Percentiles rank a stretch among this genome's conserved stretches.
These are phyloP conservation scores for Strigomonas culicis DNA, from an alignment of 208 protist species.

Conservation along the genomic window DNA sequence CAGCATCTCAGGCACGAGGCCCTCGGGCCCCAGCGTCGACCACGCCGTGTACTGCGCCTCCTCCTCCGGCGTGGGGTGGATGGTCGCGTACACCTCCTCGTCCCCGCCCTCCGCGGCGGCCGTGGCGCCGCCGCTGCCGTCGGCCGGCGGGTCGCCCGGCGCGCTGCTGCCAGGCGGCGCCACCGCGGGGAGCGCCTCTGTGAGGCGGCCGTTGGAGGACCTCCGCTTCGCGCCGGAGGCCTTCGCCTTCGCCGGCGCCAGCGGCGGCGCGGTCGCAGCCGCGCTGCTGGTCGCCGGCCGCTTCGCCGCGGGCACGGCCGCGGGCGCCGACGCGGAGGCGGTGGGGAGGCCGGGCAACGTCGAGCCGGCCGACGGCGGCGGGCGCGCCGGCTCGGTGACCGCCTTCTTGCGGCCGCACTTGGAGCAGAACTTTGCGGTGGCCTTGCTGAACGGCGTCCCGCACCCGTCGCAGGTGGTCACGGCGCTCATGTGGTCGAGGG, in stretches of 20 bases:
- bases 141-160: not conserved
- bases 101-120: conserved; percentile 12
- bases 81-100: conserved; percentile 31
- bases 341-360: not conserved
- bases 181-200: not conserved
- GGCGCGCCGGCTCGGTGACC: not conserved
- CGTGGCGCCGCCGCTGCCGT: too few relatives aligned
- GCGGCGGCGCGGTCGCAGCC: not conserved
- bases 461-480: conserved; percentile 45
- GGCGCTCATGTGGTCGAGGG: not conserved
- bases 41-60: conserved; percentile 76
- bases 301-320: not conserved
- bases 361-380: not conserved
- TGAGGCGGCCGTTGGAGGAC: not conserved
- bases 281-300: not conserved
- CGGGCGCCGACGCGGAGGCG: not conserved
- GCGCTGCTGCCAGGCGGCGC: not conserved
- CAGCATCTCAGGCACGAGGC: conserved; percentile 86
- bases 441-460: conserved; percentile 58
- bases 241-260: not conserved
- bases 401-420: conserved; percentile 63
- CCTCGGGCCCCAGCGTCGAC: conserved; percentile 63
- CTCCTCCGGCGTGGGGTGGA: conserved; percentile 58
- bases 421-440: conserved; percentile 77
- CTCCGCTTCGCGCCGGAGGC: not conserved